Evolutionary conservation across 2,329 filamentous ascomycete genomes (phyloP).

Genomic region (Didymella keratinophila): DNA sequence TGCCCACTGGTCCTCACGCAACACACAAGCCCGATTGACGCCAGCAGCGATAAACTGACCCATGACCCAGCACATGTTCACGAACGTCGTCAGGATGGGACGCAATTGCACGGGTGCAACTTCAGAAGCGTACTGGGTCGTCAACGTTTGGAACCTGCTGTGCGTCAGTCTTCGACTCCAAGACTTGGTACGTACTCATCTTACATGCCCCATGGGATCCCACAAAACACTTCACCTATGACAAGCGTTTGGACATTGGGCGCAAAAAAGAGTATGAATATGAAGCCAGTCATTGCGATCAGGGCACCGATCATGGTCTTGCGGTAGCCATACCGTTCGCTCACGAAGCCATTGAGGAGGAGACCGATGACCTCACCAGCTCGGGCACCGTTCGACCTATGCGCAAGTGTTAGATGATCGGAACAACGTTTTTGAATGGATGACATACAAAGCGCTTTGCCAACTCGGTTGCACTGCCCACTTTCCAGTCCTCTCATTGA

Average conservation of each 20-base stretch:
- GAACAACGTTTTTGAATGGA: too few species aligned
- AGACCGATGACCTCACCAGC: conserved; percentile 55
- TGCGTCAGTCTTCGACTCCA: neutral
- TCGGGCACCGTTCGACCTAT: conserved; percentile 53
- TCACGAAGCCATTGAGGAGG: conserved; percentile 55
- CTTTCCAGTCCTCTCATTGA: conserved; percentile 46
- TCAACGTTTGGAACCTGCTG: conserved; percentile 52
- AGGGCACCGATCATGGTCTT: conserved; percentile 55
- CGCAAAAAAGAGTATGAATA: conserved; percentile 57
- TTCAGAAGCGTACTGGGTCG: conserved; percentile 59
- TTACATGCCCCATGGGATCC: conserved; percentile 54
- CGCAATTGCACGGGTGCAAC: conserved; percentile 74
- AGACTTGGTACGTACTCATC: neutral
- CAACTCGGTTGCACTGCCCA: conserved; percentile 52
- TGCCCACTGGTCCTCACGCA: conserved; percentile 70
- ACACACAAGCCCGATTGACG: conserved; percentile 71
- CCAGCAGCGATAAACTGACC: conserved; percentile 75
- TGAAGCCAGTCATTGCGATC: conserved; percentile 51
- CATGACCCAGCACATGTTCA: conserved; percentile 76
- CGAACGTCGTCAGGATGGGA: conserved; percentile 64
- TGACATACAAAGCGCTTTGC: conserved; percentile 53
- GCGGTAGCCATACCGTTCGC: conserved; percentile 55
- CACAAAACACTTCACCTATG: conserved; percentile 55
- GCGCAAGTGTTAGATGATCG: neutral
- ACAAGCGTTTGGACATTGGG: conserved; percentile 52